Evolutionary conservation across 805 yeast genomes (phyloP), one percentile per base, ranked within the genome.

Genomic region (Ogataea populi-albae): DNA sequence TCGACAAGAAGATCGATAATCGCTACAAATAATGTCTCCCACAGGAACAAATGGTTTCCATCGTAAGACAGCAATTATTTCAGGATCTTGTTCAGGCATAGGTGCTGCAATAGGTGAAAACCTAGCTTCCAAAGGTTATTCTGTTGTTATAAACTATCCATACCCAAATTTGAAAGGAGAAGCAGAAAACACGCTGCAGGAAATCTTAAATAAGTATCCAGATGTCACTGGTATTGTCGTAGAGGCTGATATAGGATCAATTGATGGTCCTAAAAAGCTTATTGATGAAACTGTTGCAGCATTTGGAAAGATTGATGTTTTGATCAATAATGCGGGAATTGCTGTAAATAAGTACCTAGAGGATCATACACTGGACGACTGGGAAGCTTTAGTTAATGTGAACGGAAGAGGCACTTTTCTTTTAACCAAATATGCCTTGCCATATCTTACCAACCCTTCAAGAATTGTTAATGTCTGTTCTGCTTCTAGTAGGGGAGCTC

Each of bases 81-180:
- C 78, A 1, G 81, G 81, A 14, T 78, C 78, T 5, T 71, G 78
- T 0, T 64, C 73, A 0, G 81, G 81, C n/a, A 75, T 76, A 32
- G 81, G 81, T 1, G 68, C 57, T 34, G 69, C 65, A 11, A 46
- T 73, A 6, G 66, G 75, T 9, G 51, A 52, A 16, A 72, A 68
- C 40, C 60, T 76, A 24, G 58, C 65, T 19, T 40, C 54, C 16
- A 57, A 59, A 16, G 73, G 73, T 0, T 69, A 34, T 17, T 21
- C 32, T 3, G 17, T 36, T 8, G 40, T 36, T n/a, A 36, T 36
- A 22, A 36, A 36, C 35, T 36, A 36, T 25, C 40, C 40, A 5
- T 30, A 19, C 31, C n/a, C 40, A 17, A 16, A 10, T 14, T 26
- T 23, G 14, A 21, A 31, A 20, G 16, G 26, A 4, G 40, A 31